These are phyloP conservation scores for Termitomyces eurrhizus DNA, from an alignment of 768 basidiomycete species.

Conservation along the genomic window DNA sequence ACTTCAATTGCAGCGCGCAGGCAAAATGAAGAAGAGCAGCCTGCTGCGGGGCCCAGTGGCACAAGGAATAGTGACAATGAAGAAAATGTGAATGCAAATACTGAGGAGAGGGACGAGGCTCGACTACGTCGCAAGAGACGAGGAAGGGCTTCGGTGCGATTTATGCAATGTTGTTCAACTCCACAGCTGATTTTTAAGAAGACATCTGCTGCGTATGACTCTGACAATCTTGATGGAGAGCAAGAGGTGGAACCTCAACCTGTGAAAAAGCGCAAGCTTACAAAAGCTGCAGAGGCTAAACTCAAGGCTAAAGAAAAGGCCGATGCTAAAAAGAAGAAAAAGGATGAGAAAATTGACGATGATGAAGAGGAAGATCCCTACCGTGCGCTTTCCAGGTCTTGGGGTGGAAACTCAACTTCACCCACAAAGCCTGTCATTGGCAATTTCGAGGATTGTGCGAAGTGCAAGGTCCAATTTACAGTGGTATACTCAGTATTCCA, in stretches of 20 bases:
- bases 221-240: slow-evolving; percentile 71
- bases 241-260: slow-evolving; percentile 34
- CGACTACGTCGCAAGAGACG: slow-evolving; percentile 11
- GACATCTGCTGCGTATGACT: slow-evolving; percentile 50
- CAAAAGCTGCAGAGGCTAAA: slow-evolving; percentile 43
- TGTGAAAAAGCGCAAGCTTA: slow-evolving; percentile 53
- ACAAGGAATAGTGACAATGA: slow-evolving; percentile 9
- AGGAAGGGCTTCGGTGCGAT: slow-evolving; percentile 7
- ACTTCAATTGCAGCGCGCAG: slow-evolving; percentile 39
- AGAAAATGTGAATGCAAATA: slow-evolving; percentile 12
- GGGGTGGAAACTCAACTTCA: slow-evolving; percentile 28
- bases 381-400: slow-evolving; percentile 54
- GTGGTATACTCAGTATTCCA: slow-evolving; percentile 55
- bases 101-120: slow-evolving; percentile 10
- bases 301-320: slow-evolving; percentile 36
- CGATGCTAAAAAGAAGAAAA: slow-evolving; percentile 40
- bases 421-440: slow-evolving; percentile 64
- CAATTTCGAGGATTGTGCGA: slow-evolving; percentile 75
- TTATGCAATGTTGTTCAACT: background rate
- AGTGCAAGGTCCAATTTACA: slow-evolving; percentile 82
- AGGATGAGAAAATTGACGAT: slow-evolving; percentile 34
- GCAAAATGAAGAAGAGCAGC: slow-evolving; percentile 27
- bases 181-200: background rate
- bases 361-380: slow-evolving; percentile 68
- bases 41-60: slow-evolving; percentile 45